phyloP scores from a whole-genome alignment of 371 early-diverging fungal species.

The Nematocida sp. region DNA sequence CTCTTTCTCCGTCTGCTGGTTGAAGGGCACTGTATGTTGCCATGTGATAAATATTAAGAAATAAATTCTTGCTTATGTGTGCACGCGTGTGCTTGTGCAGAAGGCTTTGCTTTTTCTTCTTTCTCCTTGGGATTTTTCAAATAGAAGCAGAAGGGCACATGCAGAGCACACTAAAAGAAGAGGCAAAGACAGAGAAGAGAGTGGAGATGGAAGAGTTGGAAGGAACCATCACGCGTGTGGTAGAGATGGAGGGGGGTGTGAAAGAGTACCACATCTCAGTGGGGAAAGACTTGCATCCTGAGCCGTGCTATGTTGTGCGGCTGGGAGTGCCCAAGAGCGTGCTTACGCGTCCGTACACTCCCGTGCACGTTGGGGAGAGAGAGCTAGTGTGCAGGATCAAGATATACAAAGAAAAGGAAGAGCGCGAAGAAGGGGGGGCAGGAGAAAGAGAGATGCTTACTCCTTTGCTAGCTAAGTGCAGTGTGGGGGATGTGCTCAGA shows the following conservation, averaged over 20 bases:
- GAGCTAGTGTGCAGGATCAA: conserved; percentile 25
- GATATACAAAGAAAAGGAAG: neutral
- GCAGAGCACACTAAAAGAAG: too few species aligned
- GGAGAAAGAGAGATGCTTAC: conserved; percentile 37
- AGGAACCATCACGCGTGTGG: neutral
- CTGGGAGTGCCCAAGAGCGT: neutral
- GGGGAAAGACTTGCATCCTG: neutral
- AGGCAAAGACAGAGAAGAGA: neutral
- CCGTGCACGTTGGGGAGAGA: neutral
- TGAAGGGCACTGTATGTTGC: neutral
- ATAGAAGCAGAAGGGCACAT: too few species aligned
- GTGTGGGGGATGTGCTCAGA: neutral
- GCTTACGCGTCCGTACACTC: conserved; percentile 29
- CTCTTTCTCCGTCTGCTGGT: neutral
- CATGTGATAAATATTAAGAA: conserved; percentile 2
- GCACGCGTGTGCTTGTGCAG: too few species aligned
- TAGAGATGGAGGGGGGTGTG: neutral
- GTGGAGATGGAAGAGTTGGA: neutral
- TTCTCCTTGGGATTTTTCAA: too few species aligned
- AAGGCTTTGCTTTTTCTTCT: too few species aligned
- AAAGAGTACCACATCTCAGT: neutral
- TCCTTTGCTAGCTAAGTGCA: neutral
- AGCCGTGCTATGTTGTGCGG: neutral
- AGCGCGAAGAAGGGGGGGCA: too few species aligned
- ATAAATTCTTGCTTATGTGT: too few species aligned